Evolutionary conservation across 805 yeast species (phyloP), one percentile per base, ranked within the genome.

Genomic region (Spencermartinsiella europaea): DNA sequence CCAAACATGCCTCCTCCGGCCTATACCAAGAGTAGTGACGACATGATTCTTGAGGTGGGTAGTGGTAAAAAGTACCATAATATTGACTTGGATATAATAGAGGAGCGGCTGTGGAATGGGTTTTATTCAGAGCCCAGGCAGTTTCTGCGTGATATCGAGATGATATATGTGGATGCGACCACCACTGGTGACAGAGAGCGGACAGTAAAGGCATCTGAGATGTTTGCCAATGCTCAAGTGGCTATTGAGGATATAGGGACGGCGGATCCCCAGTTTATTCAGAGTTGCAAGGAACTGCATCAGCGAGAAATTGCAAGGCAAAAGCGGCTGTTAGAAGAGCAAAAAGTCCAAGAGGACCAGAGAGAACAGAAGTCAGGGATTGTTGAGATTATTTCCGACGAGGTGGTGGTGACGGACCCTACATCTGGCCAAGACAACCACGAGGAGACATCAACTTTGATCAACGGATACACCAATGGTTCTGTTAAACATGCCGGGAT

Each of bases 31-130:
- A 77, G 75, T 49, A 77, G 75, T 49, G 80, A 79, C 36, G 81
- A 85, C 52, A 84, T 80, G 91, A 86, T 93, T 55, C 65, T 80
- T n/a, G 97, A 93, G 58, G 71, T 77, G 8, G 65, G 80, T 0
- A 83, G 95, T 0, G 95, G 93, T 2, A 78, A 77, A 46, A 74
- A 71, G 53, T 91, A 73, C 60, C 76, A 73, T 68, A 93, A 93
- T 57, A 93, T 93, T 85, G 99, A 93, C 59, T 69, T 93, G 45
- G 99, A 93, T 60, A 82, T 89, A 15, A 79, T 93, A 28, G 99
- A 93, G 60, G 98, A 93, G 62, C 74, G 99, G 48, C 67, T 93
- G 45, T 93, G 99, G 99, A 93, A 93, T 64, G 99, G 99, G 0
- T 93, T 68, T 64, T 93, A 93, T 60, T 82, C 87, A 34, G 96